Base-by-base conservation (phyloP, 2,329 filamentous ascomycete species). In the Emmonsia crescens region DNA sequence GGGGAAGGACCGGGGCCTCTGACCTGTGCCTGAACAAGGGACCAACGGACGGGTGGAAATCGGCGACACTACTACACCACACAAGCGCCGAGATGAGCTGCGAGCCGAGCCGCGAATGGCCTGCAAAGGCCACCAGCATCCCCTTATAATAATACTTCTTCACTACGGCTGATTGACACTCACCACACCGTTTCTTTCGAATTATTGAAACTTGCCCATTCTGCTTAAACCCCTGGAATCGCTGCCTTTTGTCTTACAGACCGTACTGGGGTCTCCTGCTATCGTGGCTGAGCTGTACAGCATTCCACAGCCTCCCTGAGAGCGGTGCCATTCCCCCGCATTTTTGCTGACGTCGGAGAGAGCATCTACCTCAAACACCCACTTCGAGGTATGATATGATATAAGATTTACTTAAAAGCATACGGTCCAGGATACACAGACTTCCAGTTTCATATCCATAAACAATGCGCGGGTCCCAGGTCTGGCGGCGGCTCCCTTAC, bases 401-500 rank as follows among this genome's bases (percentile, higher is more conserved):
- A 58, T 27, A 8, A 31, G 16, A 58, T 10, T 48, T 27, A 58
- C 14, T 31, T 19, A 44, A 3, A 40, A 33, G 9, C 14, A 48
- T 58, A 48, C 27, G 16, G 31, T 42, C 27, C 27, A 31, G 6
- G 12, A 48, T 24, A 58, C 19, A 40, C 40, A 31, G 10, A 27
- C 14, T 33, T 21, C 19, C 52, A 16, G 16, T 5, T 46, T 46
- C 14, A 59, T 40, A 49, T 10, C 38, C 21, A 21, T 44, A 31
- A 29, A 55, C n/a, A 21, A 60, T 60, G 59, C 49, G 49, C n/a
- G 16, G 48, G n/a, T 38, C 36, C n/a, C 19, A 24, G 33, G 16
- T 60, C 21, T 60, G 59, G 59, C 59, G 59, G 59, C 59, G 48
- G 19, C 36, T 60, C n/a, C 36, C 59, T 27, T 40, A 36, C 21